These are phyloP conservation scores for Omphalea diandra DNA, from an alignment of 441 rosid species.

Conservation along the genomic window DNA sequence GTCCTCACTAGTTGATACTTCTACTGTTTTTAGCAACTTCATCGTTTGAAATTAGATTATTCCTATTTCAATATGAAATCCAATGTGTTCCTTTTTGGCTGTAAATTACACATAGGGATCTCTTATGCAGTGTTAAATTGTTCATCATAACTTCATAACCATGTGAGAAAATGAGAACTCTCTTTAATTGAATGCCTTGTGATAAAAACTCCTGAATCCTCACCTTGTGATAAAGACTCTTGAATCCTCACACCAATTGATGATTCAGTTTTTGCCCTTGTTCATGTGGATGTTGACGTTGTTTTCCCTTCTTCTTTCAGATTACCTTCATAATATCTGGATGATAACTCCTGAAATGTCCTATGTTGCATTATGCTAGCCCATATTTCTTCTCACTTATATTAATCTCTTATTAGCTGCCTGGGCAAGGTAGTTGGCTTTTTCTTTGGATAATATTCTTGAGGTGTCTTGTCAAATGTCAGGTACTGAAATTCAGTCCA, in stretches of 20 bases:
- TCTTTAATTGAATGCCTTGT: neutral
- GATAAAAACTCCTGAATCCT: too few species aligned
- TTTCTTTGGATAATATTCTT: neutral
- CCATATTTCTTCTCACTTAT: neutral
- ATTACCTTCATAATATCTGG: neutral
- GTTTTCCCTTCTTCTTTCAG: neutral
- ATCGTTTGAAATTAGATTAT: neutral
- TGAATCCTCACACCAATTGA: neutral
- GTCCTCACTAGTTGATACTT: neutral
- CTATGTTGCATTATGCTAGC: neutral
- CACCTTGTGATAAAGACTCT: too few species aligned
- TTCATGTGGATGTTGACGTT: neutral
- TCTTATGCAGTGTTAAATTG: too few species aligned
- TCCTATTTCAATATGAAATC: neutral
- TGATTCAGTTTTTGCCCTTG: neutral
- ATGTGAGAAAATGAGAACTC: neutral
- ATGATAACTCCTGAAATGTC: neutral
- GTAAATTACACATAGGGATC: too few species aligned
- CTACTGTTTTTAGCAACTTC: neutral
- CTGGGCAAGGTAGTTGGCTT: neutral
- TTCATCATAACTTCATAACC: neutral
- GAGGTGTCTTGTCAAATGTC: neutral
- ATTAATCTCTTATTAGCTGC: neutral
- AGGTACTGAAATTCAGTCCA: neutral
- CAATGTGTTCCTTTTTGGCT: neutral